Percentiles rank a stretch among this genome's conserved stretches.
Conservation (phyloP, 148 eudicot genomes). For the Chenopodium album region DNA sequence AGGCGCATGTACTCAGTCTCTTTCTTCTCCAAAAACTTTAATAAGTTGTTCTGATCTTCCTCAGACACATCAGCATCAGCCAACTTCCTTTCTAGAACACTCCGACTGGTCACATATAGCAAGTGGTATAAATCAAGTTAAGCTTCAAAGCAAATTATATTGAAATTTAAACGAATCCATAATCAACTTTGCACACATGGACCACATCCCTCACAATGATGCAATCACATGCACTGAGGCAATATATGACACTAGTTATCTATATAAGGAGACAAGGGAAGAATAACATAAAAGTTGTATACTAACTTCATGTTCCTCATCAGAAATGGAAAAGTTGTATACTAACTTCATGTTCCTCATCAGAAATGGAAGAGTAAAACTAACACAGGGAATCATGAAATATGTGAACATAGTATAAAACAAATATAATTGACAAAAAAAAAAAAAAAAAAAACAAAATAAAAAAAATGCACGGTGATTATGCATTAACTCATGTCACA, state of each 20-base stretch:
- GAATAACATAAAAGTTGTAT: not conserved
- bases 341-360: not conserved
- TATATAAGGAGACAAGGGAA: not conserved
- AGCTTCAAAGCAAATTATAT: slow-evolving; percentile 1
- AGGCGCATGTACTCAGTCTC: slow-evolving; percentile 98
- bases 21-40: slow-evolving; percentile 88
- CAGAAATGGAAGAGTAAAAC: not conserved
- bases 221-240: not conserved
- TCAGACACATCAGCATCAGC: slow-evolving; percentile 96
- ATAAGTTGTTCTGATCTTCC: slow-evolving; percentile 84
- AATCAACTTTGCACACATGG: not conserved
- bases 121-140: slow-evolving; percentile 3
- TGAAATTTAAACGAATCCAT: slow-evolving; percentile 3
- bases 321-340: not conserved
- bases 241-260: not conserved
- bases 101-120: slow-evolving; percentile 49
- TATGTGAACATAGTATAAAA: not conserved
- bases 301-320: not conserved
- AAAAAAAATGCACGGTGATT: not conserved
- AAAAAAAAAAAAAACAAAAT: not conserved
- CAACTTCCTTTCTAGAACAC: slow-evolving; percentile 71
- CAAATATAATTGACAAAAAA: too few species aligned
- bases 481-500: not conserved
- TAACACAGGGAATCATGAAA: not conserved
- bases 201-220: not conserved